Evolutionary conservation across 306 rosid genomes (phyloP).

Genomic region (Lathyrus aphaca): DNA sequence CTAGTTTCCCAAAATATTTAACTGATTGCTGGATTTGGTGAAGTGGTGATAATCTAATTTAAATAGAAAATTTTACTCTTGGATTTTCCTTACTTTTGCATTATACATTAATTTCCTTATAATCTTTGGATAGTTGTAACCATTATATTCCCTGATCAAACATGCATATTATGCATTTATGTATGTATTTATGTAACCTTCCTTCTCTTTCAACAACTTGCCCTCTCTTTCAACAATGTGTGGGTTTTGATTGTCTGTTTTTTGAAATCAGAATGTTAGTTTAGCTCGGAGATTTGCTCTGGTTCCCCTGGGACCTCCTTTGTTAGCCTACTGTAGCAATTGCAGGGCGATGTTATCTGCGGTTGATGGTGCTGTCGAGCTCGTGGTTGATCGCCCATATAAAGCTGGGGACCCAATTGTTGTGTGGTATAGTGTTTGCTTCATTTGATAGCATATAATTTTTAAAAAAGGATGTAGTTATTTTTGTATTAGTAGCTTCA

Average conservation of each 20-base stretch:
- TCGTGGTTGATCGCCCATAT: conserved; percentile 84
- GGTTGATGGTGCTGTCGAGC: conserved; percentile 75
- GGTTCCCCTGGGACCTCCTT: conserved; percentile 98
- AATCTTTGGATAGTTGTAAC: conserved; percentile 11
- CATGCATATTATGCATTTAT: conserved; percentile 1
- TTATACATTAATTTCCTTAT: conserved; percentile 15
- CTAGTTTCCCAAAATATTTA: conserved; percentile 27
- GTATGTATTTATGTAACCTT: conserved; percentile 3
- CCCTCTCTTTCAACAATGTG: neutral
- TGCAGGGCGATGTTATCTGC: conserved; percentile 92
- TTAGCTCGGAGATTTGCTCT: conserved; percentile 96
- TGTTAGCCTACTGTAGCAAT: conserved; percentile 82
- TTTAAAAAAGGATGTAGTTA: neutral
- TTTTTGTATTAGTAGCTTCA: conserved; percentile 8
- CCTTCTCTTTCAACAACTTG: conserved; percentile 3
- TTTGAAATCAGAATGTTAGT: conserved; percentile 82
- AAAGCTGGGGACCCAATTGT: conserved; percentile 87
- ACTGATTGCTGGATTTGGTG: conserved; percentile 27
- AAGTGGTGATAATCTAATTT: conserved; percentile 27
- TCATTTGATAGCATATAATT: conserved; percentile 33
- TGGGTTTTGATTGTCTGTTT: conserved; percentile 28
- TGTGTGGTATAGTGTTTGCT: conserved; percentile 68
- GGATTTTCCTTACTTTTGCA: conserved; percentile 20
- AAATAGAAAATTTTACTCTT: conserved; percentile 8
- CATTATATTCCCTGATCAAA: conserved; percentile 3